Conservation (phyloP, 2,329 filamentous ascomycete genomes). For the Beauveria brongniartii region DNA sequence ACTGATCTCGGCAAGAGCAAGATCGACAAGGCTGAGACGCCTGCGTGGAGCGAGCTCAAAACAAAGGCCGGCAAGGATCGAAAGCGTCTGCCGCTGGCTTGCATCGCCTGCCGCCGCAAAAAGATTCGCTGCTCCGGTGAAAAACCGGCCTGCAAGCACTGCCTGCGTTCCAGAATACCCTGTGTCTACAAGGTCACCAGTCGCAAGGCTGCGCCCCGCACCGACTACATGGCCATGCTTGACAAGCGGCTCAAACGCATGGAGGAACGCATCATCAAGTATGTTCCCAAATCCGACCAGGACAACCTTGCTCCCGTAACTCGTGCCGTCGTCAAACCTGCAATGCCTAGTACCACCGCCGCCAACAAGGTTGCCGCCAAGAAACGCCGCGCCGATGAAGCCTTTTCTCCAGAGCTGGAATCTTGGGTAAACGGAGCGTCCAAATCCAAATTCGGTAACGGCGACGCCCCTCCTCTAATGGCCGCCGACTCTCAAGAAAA, state of each 20-base stretch:
- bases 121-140: conserved; percentile 98
- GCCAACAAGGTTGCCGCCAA: conserved; percentile 45
- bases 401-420: conserved; percentile 74
- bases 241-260: conserved; percentile 93
- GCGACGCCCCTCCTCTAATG: conserved; percentile 33
- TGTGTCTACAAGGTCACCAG: conserved; percentile 98
- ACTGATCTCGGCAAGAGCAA: conserved; percentile 48
- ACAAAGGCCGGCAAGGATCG: conserved; percentile 93
- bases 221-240: conserved; percentile 98
- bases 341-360: conserved; percentile 49
- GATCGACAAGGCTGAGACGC: conserved; percentile 51
- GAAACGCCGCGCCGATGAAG: conserved; percentile 80
- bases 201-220: conserved; percentile 84
- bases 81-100: conserved; percentile 85
- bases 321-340: conserved; percentile 77
- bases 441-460: conserved; percentile 37
- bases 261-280: conserved; percentile 96
- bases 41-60: conserved; percentile 75
- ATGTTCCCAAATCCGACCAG: conserved; percentile 80
- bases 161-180: conserved; percentile 80
- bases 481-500: conserved; percentile 52
- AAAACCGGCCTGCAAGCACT: conserved; percentile 96
- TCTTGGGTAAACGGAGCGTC: conserved; percentile 63
- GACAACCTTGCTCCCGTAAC: conserved; percentile 59
- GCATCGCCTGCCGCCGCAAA: conserved; percentile 91